phyloP scores from a whole-genome alignment of 106 monocot genomes.

The Dendrobium huoshanense region DNA sequence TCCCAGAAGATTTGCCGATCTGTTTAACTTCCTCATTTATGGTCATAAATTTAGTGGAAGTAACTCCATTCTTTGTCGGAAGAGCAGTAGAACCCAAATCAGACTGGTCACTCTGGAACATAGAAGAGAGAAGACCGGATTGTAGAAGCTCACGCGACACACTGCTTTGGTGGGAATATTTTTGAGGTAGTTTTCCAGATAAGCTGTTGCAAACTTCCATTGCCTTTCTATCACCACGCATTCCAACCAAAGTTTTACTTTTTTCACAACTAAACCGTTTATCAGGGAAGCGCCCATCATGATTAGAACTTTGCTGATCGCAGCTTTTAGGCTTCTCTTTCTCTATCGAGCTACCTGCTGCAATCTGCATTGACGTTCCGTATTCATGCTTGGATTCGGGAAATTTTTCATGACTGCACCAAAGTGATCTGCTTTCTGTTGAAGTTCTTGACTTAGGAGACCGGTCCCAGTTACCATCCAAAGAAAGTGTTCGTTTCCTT shows the following conservation, averaged over 20 bases:
- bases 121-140: neutral
- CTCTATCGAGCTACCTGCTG: neutral
- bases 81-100: neutral
- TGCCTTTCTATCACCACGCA: conserved; percentile 3
- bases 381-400: neutral
- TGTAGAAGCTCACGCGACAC: neutral
- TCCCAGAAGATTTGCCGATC: neutral
- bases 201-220: neutral
- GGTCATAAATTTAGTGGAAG: neutral
- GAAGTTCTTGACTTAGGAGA: conserved; percentile 6
- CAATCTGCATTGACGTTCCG: neutral
- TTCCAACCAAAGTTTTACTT: conserved; percentile 9
- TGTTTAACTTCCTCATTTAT: neutral
- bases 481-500: conserved; percentile 11
- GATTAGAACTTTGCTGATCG: conserved; percentile 2
- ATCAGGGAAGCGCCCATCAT: neutral
- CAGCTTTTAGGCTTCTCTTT: neutral
- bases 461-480: neutral
- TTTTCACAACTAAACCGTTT: neutral
- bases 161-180: neutral
- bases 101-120: neutral
- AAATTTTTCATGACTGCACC: neutral
- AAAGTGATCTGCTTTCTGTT: neutral
- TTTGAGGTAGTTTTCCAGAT: neutral
- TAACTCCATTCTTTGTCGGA: neutral